Evolutionary conservation across 352 stramenopile genomes (phyloP).

Genomic region (Globisporangium spiculum): DNA sequence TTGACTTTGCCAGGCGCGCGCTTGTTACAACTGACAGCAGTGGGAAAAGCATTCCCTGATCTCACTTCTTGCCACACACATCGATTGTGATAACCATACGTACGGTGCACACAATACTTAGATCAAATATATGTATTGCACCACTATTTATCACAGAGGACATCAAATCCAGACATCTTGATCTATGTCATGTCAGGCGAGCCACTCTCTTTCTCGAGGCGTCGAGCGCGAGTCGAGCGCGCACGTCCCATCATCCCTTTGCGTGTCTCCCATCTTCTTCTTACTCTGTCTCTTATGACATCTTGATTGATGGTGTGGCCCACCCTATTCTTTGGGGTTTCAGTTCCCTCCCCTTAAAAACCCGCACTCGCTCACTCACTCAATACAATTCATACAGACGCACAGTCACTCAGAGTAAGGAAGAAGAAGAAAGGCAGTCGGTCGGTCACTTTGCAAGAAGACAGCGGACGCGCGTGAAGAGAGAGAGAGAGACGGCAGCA

Average conservation of each 20-base stretch:
- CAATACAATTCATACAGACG: neutral
- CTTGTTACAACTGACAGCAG: neutral
- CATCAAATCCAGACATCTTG: too few relatives aligned
- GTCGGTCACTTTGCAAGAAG: conserved; percentile 1
- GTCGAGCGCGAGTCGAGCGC: too few relatives aligned
- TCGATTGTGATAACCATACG: too few relatives aligned
- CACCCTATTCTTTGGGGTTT: neutral
- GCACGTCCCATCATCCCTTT: neutral
- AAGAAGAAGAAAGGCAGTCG: neutral
- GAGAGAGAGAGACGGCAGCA: conserved; percentile 2
- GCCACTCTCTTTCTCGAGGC: neutral
- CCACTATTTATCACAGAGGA: neutral
- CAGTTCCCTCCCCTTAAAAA: neutral
- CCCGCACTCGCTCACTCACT: neutral
- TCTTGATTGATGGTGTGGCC: neutral
- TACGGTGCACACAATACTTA: too few relatives aligned
- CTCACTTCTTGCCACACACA: neutral
- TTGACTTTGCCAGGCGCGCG: neutral
- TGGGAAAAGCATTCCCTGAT: neutral
- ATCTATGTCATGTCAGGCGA: neutral
- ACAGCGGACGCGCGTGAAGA: neutral
- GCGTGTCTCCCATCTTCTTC: neutral
- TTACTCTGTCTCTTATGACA: neutral
- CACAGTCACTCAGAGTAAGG: neutral
- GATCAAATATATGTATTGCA: too few relatives aligned